These are phyloP conservation scores for Leishmania tropica DNA, from an alignment of 208 protist genomes.

Conservation along the genomic window DNA sequence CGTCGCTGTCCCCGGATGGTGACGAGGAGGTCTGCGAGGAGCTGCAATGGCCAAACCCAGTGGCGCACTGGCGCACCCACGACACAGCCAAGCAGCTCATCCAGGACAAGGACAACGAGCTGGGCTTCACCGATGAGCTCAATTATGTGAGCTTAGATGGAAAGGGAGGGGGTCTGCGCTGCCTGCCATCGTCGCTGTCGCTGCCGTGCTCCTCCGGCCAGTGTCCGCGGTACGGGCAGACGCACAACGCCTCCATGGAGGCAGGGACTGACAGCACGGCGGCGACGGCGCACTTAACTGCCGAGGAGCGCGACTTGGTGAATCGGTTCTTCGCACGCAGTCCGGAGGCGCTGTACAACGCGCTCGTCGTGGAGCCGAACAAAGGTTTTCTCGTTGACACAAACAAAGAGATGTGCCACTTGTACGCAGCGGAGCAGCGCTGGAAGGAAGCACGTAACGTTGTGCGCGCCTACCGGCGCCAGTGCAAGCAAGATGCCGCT, in stretches of 20 bases:
- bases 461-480: slow-evolving; percentile 32
- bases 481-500: slow-evolving; percentile 20
- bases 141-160: not conserved
- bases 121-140: not conserved
- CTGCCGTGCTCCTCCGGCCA: not conserved
- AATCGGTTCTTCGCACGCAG: slow-evolving; percentile 35
- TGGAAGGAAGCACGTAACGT: slow-evolving; percentile 44
- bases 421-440: slow-evolving; percentile 45
- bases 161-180: not conserved
- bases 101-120: not conserved
- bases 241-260: not conserved
- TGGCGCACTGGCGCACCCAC: slow-evolving; percentile 35
- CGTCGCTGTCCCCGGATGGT: slow-evolving; percentile 10
- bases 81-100: slow-evolving; percentile 20
- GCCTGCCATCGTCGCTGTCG: not conserved
- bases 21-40: slow-evolving; percentile 32
- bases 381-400: slow-evolving; percentile 46
- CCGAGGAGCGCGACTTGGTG: slow-evolving; percentile 24
- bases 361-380: slow-evolving; percentile 38
- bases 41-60: slow-evolving; percentile 30
- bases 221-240: not conserved
- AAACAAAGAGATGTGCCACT: slow-evolving; percentile 56
- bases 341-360: slow-evolving; percentile 37
- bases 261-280: slow-evolving; percentile 3
- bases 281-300: slow-evolving; percentile 7